Evolutionary conservation across 306 rosid species (phyloP), one percentile per base, ranked within the genome.

Genomic region (Cucurbita argyrosperma): DNA sequence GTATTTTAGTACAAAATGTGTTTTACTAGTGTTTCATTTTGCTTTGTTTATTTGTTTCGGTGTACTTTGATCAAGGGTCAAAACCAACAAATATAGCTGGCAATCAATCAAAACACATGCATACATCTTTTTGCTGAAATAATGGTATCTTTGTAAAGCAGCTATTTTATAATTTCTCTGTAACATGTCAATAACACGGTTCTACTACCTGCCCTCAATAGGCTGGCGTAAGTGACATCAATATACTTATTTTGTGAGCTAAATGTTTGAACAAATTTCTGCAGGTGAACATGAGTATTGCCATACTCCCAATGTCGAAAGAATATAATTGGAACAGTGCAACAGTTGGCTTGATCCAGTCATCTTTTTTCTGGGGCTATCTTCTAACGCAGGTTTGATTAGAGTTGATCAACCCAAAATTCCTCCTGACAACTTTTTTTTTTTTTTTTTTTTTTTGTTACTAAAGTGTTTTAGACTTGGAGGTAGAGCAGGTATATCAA

Each of bases 321-420:
- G 90, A 90, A 82, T 93, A 86, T 79, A 90, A 87, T 80, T 93
- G 98, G 97, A 89, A 93, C 78, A 90, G 96, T 79, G 82, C 97
- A 74, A 93, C 97, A 65, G 97, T 93, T 80, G 98, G 97, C 80
- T 83, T 93, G 76, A 93, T 93, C 80, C 98, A 93, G 67, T 93
- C 97, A 57, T 93, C 97, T 26, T 93, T 93, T 81, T 93, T 93
- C 90, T 93, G 97, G 97, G 97, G 98, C 56, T 90, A 93, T 83
- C 91, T 90, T 21, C 94, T 93, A 74, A 93, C 98, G 77, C 97
- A 93, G 96, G 98, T 92, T 75, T 78, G 82, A 75, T 82, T 54
- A 54, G 18, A 51, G 46, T 50, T 62, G 11, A 61, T 75, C 56
- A 5, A 18, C 51, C 13, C 52, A 39, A 55, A 53, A 11, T 72